These are phyloP conservation scores for Yamadazyma conglobata DNA, from an alignment of 1,139 yeast genomes.

Conservation along the genomic window DNA sequence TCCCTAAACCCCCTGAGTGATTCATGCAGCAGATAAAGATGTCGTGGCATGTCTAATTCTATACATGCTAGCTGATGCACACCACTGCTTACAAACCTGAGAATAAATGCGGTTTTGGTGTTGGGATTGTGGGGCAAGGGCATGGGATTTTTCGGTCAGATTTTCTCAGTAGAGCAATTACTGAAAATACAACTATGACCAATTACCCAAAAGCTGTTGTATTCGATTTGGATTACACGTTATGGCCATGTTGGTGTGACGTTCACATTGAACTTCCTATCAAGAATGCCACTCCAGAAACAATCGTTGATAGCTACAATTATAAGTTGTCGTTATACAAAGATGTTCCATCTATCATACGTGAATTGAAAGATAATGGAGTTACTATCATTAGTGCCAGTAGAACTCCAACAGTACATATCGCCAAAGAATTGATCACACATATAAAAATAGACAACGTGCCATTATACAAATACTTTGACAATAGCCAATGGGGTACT, in stretches of 20 bases:
- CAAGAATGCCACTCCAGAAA: slow-evolving; percentile 19
- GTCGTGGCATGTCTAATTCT: too few species aligned
- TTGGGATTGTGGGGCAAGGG: too few species aligned
- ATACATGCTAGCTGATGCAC: too few species aligned
- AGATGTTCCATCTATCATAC: slow-evolving; percentile 59
- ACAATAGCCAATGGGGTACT: slow-evolving; percentile 62
- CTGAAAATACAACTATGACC: too few species aligned
- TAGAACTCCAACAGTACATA: slow-evolving; percentile 59
- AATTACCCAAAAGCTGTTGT: slow-evolving; percentile 61
- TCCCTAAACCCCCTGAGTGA: too few species aligned
- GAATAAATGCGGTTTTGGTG: too few species aligned
- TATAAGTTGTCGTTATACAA: slow-evolving; percentile 48
- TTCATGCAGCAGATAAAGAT: too few species aligned
- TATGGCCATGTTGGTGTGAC: slow-evolving; percentile 71
- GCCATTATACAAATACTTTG: slow-evolving; percentile 48
- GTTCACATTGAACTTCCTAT: slow-evolving; percentile 61
- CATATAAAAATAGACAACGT: slow-evolving; percentile 43
- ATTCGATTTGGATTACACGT: slow-evolving; percentile 72
- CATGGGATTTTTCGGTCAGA: too few species aligned
- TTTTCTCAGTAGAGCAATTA: too few species aligned
- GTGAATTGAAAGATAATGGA: slow-evolving; percentile 36
- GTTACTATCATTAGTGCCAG: slow-evolving; percentile 62
- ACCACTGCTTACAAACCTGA: too few species aligned
- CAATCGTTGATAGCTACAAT: slow-evolving; percentile 45
- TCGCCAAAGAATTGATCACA: slow-evolving; percentile 56